A percentile compares a stretch with the other conserved stretches of the same genome.
Evolutionary conservation across 768 basidiomycete genomes (phyloP).

Genomic region (Porphyrellus cyaneotinctus): DNA sequence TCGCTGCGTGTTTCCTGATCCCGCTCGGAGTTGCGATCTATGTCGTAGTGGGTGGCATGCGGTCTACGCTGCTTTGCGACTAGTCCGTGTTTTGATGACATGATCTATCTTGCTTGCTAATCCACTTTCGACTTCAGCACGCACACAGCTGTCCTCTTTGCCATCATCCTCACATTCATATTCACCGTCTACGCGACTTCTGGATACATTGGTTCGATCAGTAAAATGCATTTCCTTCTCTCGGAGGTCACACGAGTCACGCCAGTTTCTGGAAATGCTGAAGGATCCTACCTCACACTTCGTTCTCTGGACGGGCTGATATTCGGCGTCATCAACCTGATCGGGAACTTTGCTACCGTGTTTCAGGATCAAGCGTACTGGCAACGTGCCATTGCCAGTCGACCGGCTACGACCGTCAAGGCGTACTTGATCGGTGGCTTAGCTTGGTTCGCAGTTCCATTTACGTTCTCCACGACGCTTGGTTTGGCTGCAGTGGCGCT

Average conservation of each 20-base stretch:
- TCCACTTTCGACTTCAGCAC: conserved; percentile 45
- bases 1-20: conserved; percentile 89
- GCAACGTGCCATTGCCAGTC: conserved; percentile 87
- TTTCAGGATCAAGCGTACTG: conserved; percentile 79
- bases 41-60: conserved; percentile 83
- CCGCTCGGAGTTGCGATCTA: conserved; percentile 87
- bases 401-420: conserved; percentile 82
- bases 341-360: conserved; percentile 74
- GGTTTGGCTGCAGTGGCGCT: conserved; percentile 88
- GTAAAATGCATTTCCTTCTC: conserved; percentile 77
- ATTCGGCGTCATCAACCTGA: conserved; percentile 84
- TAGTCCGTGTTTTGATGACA: conserved; percentile 49
- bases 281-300: conserved; percentile 83
- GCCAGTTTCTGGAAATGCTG: conserved; percentile 79
- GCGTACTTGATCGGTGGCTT: conserved; percentile 87
- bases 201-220: conserved; percentile 72
- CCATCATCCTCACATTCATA: conserved; percentile 72
- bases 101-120: neutral
- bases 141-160: conserved; percentile 82
- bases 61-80: conserved; percentile 80
- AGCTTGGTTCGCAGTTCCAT: conserved; percentile 90
- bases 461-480: conserved; percentile 81
- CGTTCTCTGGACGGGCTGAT: conserved; percentile 72
- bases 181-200: conserved; percentile 84
- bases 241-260: conserved; percentile 44